Base-by-base conservation (phyloP, 352 stramenopile species). In the Thraustotheca clavata region DNA sequence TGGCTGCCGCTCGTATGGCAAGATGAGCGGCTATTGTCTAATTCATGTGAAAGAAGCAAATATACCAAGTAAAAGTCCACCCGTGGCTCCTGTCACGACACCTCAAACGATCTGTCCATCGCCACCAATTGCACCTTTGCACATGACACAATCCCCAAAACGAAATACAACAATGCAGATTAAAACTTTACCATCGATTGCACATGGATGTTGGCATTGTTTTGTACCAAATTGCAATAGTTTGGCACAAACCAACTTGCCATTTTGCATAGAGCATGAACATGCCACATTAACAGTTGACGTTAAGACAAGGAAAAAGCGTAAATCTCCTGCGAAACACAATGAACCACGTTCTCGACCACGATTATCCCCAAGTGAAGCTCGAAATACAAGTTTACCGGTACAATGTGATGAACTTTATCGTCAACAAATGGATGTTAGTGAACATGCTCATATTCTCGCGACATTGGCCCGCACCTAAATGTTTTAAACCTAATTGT, bases 1-100 rank as follows among this genome's bases (percentile, higher is more conserved):
- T 33, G 18, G 31, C 57, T 65, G 57, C 57, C 57, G 57, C 38
- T 54, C 35, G 18, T 65, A 65, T 46, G 57, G 57, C 38, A 65
- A 65, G 41, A 24, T 65, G 12, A 46, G 57, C 38, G 57, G 57
- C 35, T 49, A 54, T 33, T 65, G 57, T 46, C 41, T 65, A 31
- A 34, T 65, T 33, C 57, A 65, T 33, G 22, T 35, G 41, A 65
- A 65, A 46, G 20, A 43, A 4, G 54, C 32, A 9, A 38, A 20
- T 18, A 60, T 20, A 38, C 20, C 50, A 0, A 22, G 34, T 34
- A 33, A 31, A 4, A 20, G 20, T 31, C n/a, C 50, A 38, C 16
- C 50, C 3, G 49, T 39, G 16, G 49, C 49, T 34, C 16, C 49
- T 27, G 18, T n/a, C 46, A 52, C 52, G 27, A 65, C 57, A 34